Conservation (phyloP, 2,329 filamentous ascomycete genomes). For the Sclerotinia spermophila region DNA sequence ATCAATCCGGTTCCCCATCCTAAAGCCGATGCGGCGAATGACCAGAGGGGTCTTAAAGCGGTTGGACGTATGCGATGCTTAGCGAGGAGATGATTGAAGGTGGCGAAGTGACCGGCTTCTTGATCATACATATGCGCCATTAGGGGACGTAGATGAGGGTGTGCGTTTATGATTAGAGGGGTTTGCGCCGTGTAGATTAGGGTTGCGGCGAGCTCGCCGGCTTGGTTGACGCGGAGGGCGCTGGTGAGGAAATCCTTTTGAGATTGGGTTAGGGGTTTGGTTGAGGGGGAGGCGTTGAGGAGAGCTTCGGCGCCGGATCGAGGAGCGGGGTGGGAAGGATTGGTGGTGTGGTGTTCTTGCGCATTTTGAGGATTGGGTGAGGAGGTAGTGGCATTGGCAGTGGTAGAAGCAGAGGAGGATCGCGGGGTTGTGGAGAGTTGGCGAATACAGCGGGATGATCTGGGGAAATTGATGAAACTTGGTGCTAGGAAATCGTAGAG, state of each 20-base stretch:
- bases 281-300: neutral
- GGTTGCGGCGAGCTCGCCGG: constrained; percentile 92
- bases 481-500: constrained; percentile 42
- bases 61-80: constrained; percentile 90
- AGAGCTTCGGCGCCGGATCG: constrained; percentile 2
- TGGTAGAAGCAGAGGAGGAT: neutral
- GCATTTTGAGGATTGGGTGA: neutral
- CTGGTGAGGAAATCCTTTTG: constrained; percentile 74
- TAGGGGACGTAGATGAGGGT: constrained; percentile 82
- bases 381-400: neutral
- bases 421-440: constrained; percentile 27
- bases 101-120: constrained; percentile 80
- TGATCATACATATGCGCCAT: constrained; percentile 99
- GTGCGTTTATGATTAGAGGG: constrained; percentile 70
- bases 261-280: constrained; percentile 56
- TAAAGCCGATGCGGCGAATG: constrained; percentile 70
- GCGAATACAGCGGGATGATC: constrained; percentile 24
- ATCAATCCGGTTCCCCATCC: constrained; percentile 88
- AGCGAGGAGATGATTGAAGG: constrained; percentile 79
- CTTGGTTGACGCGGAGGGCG: constrained; percentile 92
- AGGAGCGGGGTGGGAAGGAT: neutral
- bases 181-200: constrained; percentile 91
- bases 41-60: constrained; percentile 88
- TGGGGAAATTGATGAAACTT: constrained; percentile 31
- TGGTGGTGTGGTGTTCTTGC: constrained; percentile 2